A percentile compares a stretch with the other conserved stretches of the same genome.
These are phyloP conservation scores for Mariannaea elegans DNA, from an alignment of 2,329 filamentous ascomycete genomes.

Conservation along the genomic window DNA sequence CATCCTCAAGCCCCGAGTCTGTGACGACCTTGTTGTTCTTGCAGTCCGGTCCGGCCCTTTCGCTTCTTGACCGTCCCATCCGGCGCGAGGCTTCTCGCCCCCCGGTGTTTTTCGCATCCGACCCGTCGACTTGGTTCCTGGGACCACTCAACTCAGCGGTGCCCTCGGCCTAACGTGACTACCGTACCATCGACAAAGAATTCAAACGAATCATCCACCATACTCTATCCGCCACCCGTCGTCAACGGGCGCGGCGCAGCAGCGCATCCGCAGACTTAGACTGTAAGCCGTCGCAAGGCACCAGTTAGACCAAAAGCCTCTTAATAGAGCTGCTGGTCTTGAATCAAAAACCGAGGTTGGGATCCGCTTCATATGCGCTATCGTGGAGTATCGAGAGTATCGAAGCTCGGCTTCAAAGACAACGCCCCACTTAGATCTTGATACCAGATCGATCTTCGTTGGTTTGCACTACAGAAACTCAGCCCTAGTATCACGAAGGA, in stretches of 20 bases:
- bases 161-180: background rate
- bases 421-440: conserved; percentile 5
- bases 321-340: background rate
- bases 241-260: conserved; percentile 9
- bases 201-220: conserved; percentile 5
- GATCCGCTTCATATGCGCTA: background rate
- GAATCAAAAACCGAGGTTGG: conserved; percentile 3
- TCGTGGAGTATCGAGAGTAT: background rate
- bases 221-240: conserved; percentile 17
- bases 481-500: conserved; percentile 1
- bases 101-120: background rate
- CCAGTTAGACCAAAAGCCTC: conserved; percentile 2
- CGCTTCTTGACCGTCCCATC: conserved; percentile 21
- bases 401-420: conserved; percentile 5
- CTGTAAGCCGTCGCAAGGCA: conserved; percentile 8
- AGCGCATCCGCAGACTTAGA: conserved; percentile 8
- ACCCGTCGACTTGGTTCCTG: background rate
- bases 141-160: background rate
- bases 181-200: conserved; percentile 1
- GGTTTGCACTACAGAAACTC: background rate
- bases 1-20: conserved; percentile 8
- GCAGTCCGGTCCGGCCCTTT: conserved; percentile 6
- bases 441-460: conserved; percentile 8
- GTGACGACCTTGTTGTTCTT: background rate
- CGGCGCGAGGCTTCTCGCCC: conserved; percentile 6